Base-by-base conservation (phyloP, 78 protist genomes). In the Protostelium mycophagum region DNA sequence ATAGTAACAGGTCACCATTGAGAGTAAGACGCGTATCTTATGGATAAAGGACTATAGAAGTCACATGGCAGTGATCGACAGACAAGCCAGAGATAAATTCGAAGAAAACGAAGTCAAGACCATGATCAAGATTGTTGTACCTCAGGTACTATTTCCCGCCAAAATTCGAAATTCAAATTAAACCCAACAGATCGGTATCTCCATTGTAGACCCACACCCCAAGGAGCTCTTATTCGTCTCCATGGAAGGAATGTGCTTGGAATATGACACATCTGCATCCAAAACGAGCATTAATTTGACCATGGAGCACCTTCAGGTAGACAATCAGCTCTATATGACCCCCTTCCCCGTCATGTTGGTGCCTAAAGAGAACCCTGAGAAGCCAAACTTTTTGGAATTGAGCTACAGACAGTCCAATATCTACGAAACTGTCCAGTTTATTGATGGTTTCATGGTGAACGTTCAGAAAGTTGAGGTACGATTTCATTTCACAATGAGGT, bases 291-390 rank as follows among this genome's bases (percentile, higher is more conserved):
- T 93, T 16, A 91, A 93, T n/a, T 29, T 93, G 5, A 84, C 86
- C 1, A 63, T 93, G 1, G 87, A 38, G 16, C 83, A 63, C 35
- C 35, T 93, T 34, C 93, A 93, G 90, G 86, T 93, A 0, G 96
- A 93, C 83, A 89, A 93, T 83, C 96, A 93, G 90, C n/a, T 88
- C 23, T 34, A n/a, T 9, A 38, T 87, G 63, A 88, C 96, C 35
- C 93, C 89, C 85, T 91, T 86, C 29, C 96, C 96, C 38, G 96
- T 93, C 1, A n/a, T 93, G 35, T 87, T 93, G 73, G 73, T 51
- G 5, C 73, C 73, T 16, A 51, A 51, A 16, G 73, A 5, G 16
- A 25, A 5, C 73, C 31, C 5, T 5, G 73, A 51, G 16, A 5
- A 51, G 16, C 31, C 5, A 5, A 51, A 51, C 5, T 51, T 51